phyloP scores from a whole-genome alignment of 2,329 filamentous ascomycete genomes.

The Aspergillus fumigatus region DNA sequence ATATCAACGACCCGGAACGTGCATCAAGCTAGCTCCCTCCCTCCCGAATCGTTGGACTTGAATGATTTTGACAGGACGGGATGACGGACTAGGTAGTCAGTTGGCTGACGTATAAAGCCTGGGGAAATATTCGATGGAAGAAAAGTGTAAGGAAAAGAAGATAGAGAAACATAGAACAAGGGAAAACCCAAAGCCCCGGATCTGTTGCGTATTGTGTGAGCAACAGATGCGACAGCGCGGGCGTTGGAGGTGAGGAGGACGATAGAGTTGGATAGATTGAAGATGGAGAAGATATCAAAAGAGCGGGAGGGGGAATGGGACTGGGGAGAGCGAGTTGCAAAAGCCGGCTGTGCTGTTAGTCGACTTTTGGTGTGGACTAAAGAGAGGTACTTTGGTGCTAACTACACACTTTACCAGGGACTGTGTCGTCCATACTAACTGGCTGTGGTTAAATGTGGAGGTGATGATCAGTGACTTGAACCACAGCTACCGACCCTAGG shows the following conservation, averaged over 20 bases:
- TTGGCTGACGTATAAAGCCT: not conserved
- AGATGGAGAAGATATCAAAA: conserved; percentile 2
- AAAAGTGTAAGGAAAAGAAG: not conserved
- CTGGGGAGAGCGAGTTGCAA: conserved; percentile 1
- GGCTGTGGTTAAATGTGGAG: not conserved
- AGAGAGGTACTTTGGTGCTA: not conserved
- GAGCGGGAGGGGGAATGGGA: not conserved
- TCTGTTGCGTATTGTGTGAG: not conserved
- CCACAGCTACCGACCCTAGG: not conserved
- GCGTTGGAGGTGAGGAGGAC: not conserved
- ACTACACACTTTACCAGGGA: not conserved
- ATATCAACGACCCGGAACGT: not conserved
- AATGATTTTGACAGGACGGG: not conserved
- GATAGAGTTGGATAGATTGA: not conserved
- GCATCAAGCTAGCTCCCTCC: not conserved
- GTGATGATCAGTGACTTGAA: not conserved
- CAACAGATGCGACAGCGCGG: not conserved
- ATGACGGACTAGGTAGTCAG: not conserved
- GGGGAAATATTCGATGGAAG: not conserved
- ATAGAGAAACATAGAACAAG: not conserved
- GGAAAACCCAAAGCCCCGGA: not conserved
- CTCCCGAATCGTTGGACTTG: not conserved
- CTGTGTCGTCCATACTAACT: not conserved
- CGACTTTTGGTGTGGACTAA: not conserved
- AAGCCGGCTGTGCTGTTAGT: conserved; percentile 7